Evolutionary conservation across 257 asterid species (phyloP).

Genomic region (Rehmannia glutinosa): DNA sequence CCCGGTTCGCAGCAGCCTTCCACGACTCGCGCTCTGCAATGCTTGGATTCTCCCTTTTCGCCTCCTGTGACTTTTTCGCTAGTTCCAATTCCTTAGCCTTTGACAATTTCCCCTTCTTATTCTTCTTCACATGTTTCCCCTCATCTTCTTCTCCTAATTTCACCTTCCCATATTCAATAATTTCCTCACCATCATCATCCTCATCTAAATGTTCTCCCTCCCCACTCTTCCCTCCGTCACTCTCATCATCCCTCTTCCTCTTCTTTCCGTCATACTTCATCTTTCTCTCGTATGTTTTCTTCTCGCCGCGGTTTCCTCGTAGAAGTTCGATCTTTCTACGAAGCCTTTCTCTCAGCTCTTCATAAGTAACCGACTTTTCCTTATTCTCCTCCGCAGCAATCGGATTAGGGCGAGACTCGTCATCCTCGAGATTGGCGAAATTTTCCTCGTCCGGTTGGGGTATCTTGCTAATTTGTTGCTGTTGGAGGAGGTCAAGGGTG

Average conservation of each 20-base stretch:
- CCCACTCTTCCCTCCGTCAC: slow-evolving; percentile 27
- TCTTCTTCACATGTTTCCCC: slow-evolving; percentile 22
- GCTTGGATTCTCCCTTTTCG: slow-evolving; percentile 50
- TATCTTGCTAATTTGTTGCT: slow-evolving; percentile 27
- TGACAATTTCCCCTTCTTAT: slow-evolving; percentile 59
- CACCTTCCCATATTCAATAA: slow-evolving; percentile 79
- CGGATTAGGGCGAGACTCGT: slow-evolving; percentile 11
- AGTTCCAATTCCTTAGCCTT: slow-evolving; percentile 62
- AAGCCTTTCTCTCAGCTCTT: slow-evolving; percentile 58
- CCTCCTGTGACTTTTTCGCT: slow-evolving; percentile 58
- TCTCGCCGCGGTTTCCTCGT: slow-evolving; percentile 71
- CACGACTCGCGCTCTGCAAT: slow-evolving; percentile 72
- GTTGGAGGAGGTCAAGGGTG: slow-evolving; percentile 42
- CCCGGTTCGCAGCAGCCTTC: slow-evolving; percentile 71
- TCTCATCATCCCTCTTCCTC: slow-evolving; percentile 41
- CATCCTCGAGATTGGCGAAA: slow-evolving; percentile 23
- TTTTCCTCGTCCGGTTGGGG: background rate
- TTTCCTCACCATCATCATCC: slow-evolving; percentile 37
- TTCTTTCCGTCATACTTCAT: slow-evolving; percentile 30
- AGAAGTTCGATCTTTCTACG: slow-evolving; percentile 57
- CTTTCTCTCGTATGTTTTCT: slow-evolving; percentile 26
- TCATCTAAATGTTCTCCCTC: slow-evolving; percentile 23
- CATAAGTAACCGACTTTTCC: slow-evolving; percentile 59
- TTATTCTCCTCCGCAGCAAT: slow-evolving; percentile 23
- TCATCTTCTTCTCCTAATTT: slow-evolving; percentile 60